Evolutionary conservation across 208 protist species (phyloP), one percentile per base, ranked within the genome.

Genomic region (Tritrichomonas foetus): DNA sequence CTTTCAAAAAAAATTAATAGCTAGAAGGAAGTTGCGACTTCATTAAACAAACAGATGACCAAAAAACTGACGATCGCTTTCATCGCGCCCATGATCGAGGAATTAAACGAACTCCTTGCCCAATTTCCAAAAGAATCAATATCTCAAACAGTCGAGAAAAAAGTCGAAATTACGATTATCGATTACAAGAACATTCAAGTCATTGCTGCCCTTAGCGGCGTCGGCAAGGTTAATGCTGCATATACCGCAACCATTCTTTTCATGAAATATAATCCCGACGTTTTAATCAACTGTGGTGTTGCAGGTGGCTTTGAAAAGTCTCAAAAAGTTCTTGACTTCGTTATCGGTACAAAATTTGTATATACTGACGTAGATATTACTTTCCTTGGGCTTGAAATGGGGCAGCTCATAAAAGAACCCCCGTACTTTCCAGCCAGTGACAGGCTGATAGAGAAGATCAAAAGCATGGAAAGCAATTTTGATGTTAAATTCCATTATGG

Each of bases 181-280:
- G 11, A 61, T 22, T 61, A 61, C 16, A 5, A 61, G 16, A 16
- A 16, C 5, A 61, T 82, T 50, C 47, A 82, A 82, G 25, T 82
- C 50, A 82, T 82, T 82, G 39, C 41, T 41, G 39, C 78, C 13
- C 25, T 89, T 36, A 41, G 47, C 16, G 78, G 78, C 5, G 44
- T 44, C 39, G 78, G 78, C 20, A 89, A 89, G 39, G 78, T 89
- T 55, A 89, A 89, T 39, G 41, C 78, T 22, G 44, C 78, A 53
- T 33, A 44, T 57, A n/a, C 44, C 3, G 36, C 78, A 89, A 89
- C 78, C 9, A 2, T 89, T 36, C 27, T 47, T 8, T 57, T 89
- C 33, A 16, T 89, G 20, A 89, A 44, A 57, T 89, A 89, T 33
- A n/a, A 89, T 39, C 78, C 78, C 9, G 44, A 49, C 14, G 33